A percentile compares a stretch with the other conserved stretches of the same genome.
Evolutionary conservation across 2,329 filamentous ascomycete genomes (phyloP).

Genomic region (Hypoxylon sp.): DNA sequence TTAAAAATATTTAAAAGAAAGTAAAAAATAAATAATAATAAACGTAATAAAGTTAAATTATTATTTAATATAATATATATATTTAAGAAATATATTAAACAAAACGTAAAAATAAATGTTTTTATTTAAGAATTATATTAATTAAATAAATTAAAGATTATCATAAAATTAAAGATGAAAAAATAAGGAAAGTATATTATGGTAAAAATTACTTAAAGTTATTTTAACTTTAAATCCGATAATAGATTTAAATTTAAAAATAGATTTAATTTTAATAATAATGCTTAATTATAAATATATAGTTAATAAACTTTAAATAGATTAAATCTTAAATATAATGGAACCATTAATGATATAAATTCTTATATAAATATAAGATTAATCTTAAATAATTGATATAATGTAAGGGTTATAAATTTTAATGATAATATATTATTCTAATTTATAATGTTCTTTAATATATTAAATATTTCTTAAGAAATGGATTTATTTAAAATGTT

Average conservation of each 20-base stretch:
- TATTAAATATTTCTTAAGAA: too few species aligned
- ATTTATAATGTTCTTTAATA: too few species aligned
- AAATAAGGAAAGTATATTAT: neutral
- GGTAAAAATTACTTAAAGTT: neutral
- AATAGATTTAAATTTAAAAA: neutral
- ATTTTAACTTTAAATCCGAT: too few species aligned
- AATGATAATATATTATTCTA: too few species aligned
- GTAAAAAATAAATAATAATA: neutral
- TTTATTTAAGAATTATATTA: neutral
- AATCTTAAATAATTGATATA: too few species aligned
- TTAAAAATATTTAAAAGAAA: neutral
- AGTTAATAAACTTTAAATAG: neutral
- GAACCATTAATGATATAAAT: neutral
- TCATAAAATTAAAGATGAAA: neutral
- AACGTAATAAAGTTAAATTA: neutral
- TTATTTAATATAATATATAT: neutral
- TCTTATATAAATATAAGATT: neutral
- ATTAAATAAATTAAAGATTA: neutral
- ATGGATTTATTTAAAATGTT: too few species aligned
- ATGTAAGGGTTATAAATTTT: too few species aligned
- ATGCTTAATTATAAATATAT: neutral
- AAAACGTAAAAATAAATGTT: neutral
- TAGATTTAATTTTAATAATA: neutral
- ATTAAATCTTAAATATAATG: too few species aligned
- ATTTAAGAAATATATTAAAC: neutral